Evolutionary conservation across 164 flowering plant species (phyloP), one percentile per base, ranked within the genome.

Genomic region (Tetrastigma voinierianum): DNA sequence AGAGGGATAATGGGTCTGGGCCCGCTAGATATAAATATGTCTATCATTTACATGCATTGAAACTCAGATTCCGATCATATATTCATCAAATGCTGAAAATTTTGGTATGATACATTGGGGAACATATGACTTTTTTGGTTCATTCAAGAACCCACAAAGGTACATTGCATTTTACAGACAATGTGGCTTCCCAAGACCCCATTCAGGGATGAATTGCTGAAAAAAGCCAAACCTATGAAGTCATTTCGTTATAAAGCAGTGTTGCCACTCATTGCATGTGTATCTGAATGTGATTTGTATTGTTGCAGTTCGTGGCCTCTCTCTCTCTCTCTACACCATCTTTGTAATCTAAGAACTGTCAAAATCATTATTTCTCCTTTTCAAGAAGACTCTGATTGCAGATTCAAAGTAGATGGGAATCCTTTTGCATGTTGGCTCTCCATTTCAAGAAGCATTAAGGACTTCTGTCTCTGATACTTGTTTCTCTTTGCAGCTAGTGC

Each of bases 401-500:
- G 72, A 68, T 70, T 76, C 57, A 82, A 67, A 54, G 88, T 84
- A 24, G 96, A 68, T 53, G 93, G 87, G 56, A 88, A 79, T 70
- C 91, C 87, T 76, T 90, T 87, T 49, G 88, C 84, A 56, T 83
- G 93, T 71, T 87, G 93, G 63, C 94, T 86, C 73, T 92, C 97
- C 97, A 95, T 85, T 79, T 95, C 98, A 45, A 92, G 89, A 61
- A 86, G 82, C 98, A 95, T 90, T 79, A 95, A 72, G 0, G 99
- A 89, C 69, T 96, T 96, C 71, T 96, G 99, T 69, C 98, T 81
- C 49, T 90, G 96, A 65, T 93, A 96, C 64, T 84, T 76, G 72
- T 89, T 96, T 76, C 99, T 89, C 84, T 93, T 96, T 48, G 99
- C 93, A 9, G 98, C 80, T 59, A 96, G 79, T 57, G 97, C 99